Evolutionary conservation across 2,329 filamentous ascomycete species (phyloP).

Genomic region (Salinomyces thailandicus): DNA sequence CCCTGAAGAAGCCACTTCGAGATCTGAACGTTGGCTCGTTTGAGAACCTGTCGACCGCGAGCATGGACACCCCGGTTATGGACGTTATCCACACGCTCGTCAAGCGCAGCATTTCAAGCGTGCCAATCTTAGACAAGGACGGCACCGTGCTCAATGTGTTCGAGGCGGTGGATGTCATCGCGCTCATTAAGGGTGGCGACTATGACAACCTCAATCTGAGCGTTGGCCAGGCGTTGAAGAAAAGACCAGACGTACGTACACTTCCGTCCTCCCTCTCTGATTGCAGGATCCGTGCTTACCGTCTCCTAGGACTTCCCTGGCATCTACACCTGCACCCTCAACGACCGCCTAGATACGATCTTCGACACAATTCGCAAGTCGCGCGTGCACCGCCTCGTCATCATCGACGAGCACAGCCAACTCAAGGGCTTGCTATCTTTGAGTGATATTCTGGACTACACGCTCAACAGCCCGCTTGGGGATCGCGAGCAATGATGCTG

Average conservation of each 20-base stretch:
- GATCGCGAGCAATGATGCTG: conserved; percentile 12
- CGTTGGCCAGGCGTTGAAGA: conserved; percentile 81
- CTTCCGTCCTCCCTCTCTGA: too few species aligned
- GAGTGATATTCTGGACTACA: conserved; percentile 93
- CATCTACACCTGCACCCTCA: conserved; percentile 88
- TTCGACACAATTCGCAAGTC: conserved; percentile 96
- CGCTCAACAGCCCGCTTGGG: conserved; percentile 43
- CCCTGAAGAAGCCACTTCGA: conserved; percentile 74
- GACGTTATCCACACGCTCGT: conserved; percentile 93
- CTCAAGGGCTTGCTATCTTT: conserved; percentile 84
- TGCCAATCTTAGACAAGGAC: conserved; percentile 81
- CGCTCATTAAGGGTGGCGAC: conserved; percentile 82
- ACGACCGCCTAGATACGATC: conserved; percentile 87
- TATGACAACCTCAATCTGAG: conserved; percentile 83
- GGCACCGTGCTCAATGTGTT: conserved; percentile 84
- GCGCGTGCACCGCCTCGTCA: conserved; percentile 81
- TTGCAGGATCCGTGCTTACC: too few species aligned
- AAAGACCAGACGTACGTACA: conserved; percentile 58
- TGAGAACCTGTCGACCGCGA: conserved; percentile 64
- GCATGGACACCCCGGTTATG: conserved; percentile 83
- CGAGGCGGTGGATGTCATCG: conserved; percentile 93
- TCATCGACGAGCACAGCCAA: conserved; percentile 80
- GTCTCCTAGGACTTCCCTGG: conserved; percentile 66
- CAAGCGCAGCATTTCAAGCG: conserved; percentile 82
- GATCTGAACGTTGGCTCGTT: conserved; percentile 84